A percentile compares a stretch with the other conserved stretches of the same genome.
Conservation (phyloP, 202 grass and related monocot species). For the Saccharum hybrid region DNA sequence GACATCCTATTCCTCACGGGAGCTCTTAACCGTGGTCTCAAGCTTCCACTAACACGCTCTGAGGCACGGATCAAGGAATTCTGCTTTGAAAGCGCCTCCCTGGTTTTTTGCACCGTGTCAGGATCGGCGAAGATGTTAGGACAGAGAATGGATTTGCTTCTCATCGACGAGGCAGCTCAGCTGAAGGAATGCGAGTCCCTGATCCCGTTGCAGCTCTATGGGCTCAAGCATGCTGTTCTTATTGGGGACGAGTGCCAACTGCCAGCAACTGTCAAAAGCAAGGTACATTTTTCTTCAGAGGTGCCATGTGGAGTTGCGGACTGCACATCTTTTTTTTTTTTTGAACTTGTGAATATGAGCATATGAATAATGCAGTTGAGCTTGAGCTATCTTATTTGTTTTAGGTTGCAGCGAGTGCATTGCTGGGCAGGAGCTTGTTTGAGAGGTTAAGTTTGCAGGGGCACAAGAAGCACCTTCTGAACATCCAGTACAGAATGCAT, state of each 20-base stretch:
- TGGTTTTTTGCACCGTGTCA: conserved; percentile 62
- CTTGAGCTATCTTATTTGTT: not conserved
- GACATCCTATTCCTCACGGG: not conserved
- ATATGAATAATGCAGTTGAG: too few species aligned
- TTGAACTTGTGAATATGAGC: too few species aligned
- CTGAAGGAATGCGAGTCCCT: conserved; percentile 80
- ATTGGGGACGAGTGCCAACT: conserved; percentile 71
- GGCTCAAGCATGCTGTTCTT: conserved; percentile 61
- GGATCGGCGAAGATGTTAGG: conserved; percentile 47
- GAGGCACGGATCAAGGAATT: conserved; percentile 22
- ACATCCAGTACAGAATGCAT: conserved; percentile 82
- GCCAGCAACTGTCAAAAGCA: conserved; percentile 75
- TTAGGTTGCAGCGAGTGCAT: conserved; percentile 51
- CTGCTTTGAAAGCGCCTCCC: conserved; percentile 39
- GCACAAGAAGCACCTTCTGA: conserved; percentile 64
- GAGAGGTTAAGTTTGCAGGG: conserved; percentile 67
- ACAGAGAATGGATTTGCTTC: conserved; percentile 51
- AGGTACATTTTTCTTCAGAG: conserved; percentile 40
- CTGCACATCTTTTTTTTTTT: too few species aligned
- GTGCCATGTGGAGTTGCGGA: too few species aligned
- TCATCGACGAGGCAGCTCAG: conserved; percentile 81
- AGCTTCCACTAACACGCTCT: conserved; percentile 20
- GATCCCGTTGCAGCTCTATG: conserved; percentile 53
- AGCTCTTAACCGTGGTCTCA: conserved; percentile 5
- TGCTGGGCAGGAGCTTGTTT: conserved; percentile 65